Evolutionary conservation across 768 basidiomycete species (phyloP).

Genomic region (Cystobasidium tubakii): DNA sequence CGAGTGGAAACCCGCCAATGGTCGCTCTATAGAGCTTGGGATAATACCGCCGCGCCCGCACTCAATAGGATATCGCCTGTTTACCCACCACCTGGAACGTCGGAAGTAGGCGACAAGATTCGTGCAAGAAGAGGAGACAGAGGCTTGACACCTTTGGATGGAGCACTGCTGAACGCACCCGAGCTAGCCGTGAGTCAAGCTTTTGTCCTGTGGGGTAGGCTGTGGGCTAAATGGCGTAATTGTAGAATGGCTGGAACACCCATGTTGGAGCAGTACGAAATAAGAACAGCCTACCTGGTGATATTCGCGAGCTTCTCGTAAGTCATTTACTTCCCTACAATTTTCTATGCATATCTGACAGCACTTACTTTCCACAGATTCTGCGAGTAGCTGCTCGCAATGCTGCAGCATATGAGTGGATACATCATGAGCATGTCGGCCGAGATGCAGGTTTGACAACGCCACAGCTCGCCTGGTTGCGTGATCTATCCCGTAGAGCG

Average conservation of each 20-base stretch:
- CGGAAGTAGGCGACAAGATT: slow-evolving; percentile 46
- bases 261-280: slow-evolving; percentile 47
- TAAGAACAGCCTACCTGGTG: slow-evolving; percentile 47
- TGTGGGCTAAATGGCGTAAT: background rate
- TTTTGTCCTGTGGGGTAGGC: too few relatives aligned
- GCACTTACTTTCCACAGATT: slow-evolving; percentile 42
- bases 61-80: slow-evolving; percentile 13
- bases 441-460: slow-evolving; percentile 56
- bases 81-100: slow-evolving; percentile 42
- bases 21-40: slow-evolving; percentile 30
- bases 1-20: slow-evolving; percentile 7
- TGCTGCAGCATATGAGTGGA: slow-evolving; percentile 48
- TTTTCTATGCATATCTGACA: background rate
- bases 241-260: slow-evolving; percentile 48
- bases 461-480: slow-evolving; percentile 57
- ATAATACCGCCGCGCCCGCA: slow-evolving; percentile 10
- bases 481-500: slow-evolving; percentile 54
- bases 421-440: slow-evolving; percentile 50
- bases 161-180: slow-evolving; percentile 48
- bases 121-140: slow-evolving; percentile 46
- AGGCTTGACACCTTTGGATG: slow-evolving; percentile 48
- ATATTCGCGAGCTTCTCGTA: slow-evolving; percentile 49
- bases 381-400: slow-evolving; percentile 49
- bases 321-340: slow-evolving; percentile 6
- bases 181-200: slow-evolving; percentile 43